A percentile compares a stretch with the other conserved stretches of the same genome.
Evolutionary conservation across 257 asterid genomes (phyloP).

Genomic region (Coffea eugenioides): DNA sequence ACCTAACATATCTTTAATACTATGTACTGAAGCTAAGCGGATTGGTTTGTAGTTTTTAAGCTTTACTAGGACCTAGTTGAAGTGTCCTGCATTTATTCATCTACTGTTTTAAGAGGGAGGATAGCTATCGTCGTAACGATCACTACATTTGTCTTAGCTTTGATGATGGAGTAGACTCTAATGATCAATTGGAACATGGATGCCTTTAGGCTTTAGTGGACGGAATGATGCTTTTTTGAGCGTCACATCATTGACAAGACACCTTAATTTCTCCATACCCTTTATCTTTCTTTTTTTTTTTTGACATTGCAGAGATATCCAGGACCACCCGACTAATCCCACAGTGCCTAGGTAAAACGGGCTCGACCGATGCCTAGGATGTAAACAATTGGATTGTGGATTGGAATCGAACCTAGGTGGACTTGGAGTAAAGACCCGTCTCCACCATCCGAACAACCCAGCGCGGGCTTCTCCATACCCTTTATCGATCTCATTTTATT

Average conservation of each 20-base stretch:
- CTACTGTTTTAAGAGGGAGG: not conserved
- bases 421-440: no score
- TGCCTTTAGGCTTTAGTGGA: conserved; percentile 13
- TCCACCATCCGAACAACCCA: no score
- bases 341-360: no score
- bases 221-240: not conserved
- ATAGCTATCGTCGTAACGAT: not conserved
- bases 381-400: no score
- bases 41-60: not conserved
- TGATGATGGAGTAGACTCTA: not conserved
- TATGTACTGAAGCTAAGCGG: not conserved
- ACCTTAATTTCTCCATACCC: not conserved
- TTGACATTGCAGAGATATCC: no score
- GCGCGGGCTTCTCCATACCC: not conserved
- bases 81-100: not conserved
- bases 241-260: conserved; percentile 14
- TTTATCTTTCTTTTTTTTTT: no score
- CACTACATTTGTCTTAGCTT: not conserved
- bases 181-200: conserved; percentile 16
- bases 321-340: no score
- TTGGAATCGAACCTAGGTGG: no score
- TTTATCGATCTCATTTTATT: not conserved
- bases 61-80: not conserved
- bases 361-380: no score
- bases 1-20: not conserved